Base-by-base conservation (phyloP, 2,329 filamentous ascomycete species). In the Botrytis pseudocinerea region DNA sequence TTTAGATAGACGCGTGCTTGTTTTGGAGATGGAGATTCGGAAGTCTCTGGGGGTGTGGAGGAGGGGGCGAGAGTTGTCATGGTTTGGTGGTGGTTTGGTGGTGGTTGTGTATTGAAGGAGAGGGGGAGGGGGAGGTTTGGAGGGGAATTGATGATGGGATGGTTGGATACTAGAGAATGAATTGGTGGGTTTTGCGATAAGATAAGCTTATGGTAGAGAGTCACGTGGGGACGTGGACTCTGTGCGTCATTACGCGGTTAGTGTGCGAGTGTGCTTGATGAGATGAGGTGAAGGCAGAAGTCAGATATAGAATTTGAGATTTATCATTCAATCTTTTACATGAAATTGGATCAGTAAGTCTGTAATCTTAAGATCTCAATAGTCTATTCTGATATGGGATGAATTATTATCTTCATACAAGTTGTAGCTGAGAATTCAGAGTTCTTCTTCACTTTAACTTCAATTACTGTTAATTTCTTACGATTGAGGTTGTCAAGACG, bases 1-100 rank as follows among this genome's bases (percentile, higher is more conserved):
- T 83, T 82, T 42, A 93, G 85, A 79, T 88, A 93, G 61, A 82
- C 79, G 73, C 84, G 83, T 32, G 89, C 87, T 78, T 88, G 84
- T 81, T 77, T 87, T 86, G 48, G 77, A 77, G 78, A 35, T 48
- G 28, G 38, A 4, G 65, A 32, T 42, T 57, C 48, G 25, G 16
- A 10, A 32, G 32, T 20, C 25, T 60, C 51, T 57, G 32, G 1
- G 51, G 9, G 16, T 57, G 32, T 2, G 28, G 46, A n/a, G 12
- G 48, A 25, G 60, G 12, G 54, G 1, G 35, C 72, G 42, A 51
- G 46, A 40, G 40, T 28, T 32, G 25, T 61, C 62, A 59, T 71
- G 63, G 32, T n/a, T 66, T 57, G 51, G 8, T 38, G 22, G 32
- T 59, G 38, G 18, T 40, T 59, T 38, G 38, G 7, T 8, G 9